Evolutionary conservation across 140 eudicot species (phyloP).

Genomic region (Cichorium intybus): DNA sequence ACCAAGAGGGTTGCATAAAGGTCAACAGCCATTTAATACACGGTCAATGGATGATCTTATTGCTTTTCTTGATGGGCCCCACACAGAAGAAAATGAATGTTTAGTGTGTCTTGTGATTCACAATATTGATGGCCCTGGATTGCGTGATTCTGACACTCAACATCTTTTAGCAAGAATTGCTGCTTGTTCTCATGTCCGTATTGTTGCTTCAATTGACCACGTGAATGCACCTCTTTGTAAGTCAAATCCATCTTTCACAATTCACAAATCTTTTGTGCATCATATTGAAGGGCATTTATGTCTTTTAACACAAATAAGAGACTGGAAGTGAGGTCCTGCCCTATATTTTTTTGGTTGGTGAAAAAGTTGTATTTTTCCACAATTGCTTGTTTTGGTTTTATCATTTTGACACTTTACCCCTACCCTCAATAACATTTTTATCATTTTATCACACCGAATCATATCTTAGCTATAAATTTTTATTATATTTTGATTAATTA

Average conservation of each 20-base stretch:
- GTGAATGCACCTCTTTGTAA: constrained; percentile 92
- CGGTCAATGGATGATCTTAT: constrained; percentile 80
- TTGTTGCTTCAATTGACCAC: constrained; percentile 89
- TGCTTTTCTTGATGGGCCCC: constrained; percentile 72
- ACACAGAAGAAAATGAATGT: constrained; percentile 42
- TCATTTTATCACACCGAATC: no score
- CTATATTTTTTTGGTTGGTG: no score
- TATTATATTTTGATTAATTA: no score
- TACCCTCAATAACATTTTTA: no score
- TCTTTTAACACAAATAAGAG: no score
- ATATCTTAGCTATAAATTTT: no score
- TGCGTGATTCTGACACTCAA: constrained; percentile 87
- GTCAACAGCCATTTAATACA: constrained; percentile 56
- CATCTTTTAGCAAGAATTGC: constrained; percentile 84
- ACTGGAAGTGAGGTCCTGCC: no score
- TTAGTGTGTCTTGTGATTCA: constrained; percentile 70
- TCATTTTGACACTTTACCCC: no score
- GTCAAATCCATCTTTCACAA: constrained; percentile 22
- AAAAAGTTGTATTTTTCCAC: no score
- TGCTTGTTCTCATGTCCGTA: constrained; percentile 79
- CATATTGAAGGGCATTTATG: neutral
- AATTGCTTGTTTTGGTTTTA: no score
- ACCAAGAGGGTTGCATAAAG: constrained; percentile 33
- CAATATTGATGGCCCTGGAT: constrained; percentile 93
- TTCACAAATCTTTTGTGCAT: neutral